Base-by-base conservation (phyloP, 192 early-diverging fungal genomes). In the Thamnidium elegans region DNA sequence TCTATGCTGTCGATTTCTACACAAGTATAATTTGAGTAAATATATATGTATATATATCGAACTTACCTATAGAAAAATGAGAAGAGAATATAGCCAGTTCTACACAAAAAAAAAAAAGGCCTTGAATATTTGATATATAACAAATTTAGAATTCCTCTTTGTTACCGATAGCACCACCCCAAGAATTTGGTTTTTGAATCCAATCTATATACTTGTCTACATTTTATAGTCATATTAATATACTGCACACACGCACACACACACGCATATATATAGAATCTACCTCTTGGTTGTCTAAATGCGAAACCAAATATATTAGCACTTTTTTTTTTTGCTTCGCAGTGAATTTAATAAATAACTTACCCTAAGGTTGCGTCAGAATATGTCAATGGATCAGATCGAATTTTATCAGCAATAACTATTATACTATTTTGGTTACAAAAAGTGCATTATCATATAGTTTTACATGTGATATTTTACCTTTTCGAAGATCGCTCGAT, bases 151-250 rank as follows among this genome's bases (percentile, higher is more conserved):
- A n/a, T 59, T 26, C 19, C 43, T 50, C 42, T 23, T 31, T 26
- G n/a, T 67, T 81, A 81, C 83, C 83, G 58, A 93, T 91, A 1
- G 89, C 91, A n/a, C 91, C 91, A 69, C 92, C 92, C 92, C 92
- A 94, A 54, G 81, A 81, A 23, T 81, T 77, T 23, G 73, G 54
- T 39, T 73, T 70, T 64, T 70, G 50, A 58, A 94, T 94, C 89
- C 90, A 92, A 0, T 78, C 47, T 23, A 77, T 69, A 69, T 94
- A 94, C 15, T 82, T 76, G 20, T 79, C 64, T 17, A 71, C 50
- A 50, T 9, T 10, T 47, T 36, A 56, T 36, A 36, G 34, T 4
- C 11, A 45, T 23, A 55, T 45, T 32, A 23, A 39, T 3, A 46
- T 32, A 58, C 7, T n/a, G n/a, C n/a, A n/a, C n/a, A n/a, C n/a